Conservation (phyloP, 176 grass and related monocot species). For the Oryza australiensis region DNA sequence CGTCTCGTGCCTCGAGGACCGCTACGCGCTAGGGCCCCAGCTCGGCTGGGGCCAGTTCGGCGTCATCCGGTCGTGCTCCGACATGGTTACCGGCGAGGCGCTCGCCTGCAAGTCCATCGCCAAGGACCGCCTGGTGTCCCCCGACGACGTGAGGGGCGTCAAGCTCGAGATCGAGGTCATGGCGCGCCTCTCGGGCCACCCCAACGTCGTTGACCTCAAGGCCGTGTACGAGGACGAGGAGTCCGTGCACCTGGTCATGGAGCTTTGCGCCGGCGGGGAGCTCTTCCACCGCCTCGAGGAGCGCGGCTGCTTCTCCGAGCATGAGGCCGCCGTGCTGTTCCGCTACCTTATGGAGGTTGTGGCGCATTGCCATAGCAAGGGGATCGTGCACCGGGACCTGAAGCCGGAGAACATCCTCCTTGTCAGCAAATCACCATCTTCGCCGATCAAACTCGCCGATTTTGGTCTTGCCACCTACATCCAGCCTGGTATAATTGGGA, state of each 20-base stretch:
- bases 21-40: constrained; percentile 75
- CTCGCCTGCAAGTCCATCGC: constrained; percentile 95
- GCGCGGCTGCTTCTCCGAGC: constrained; percentile 78
- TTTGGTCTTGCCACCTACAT: constrained; percentile 91
- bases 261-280: constrained; percentile 88
- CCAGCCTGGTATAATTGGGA: constrained; percentile 56
- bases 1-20: constrained; percentile 78
- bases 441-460: constrained; percentile 81
- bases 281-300: constrained; percentile 88
- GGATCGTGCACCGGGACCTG: constrained; percentile 90
- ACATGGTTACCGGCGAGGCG: constrained; percentile 75
- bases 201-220: constrained; percentile 90
- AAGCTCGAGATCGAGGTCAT: constrained; percentile 97
- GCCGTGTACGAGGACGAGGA: constrained; percentile 90
- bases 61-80: constrained; percentile 84
- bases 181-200: constrained; percentile 84
- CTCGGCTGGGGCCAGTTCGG: constrained; percentile 97
- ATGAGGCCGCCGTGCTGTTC: constrained; percentile 70
- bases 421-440: constrained; percentile 68
- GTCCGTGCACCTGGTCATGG: constrained; percentile 93
- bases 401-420: constrained; percentile 98
- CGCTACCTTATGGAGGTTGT: constrained; percentile 87
- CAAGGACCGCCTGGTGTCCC: constrained; percentile 75
- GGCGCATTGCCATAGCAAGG: constrained; percentile 84
- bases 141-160: constrained; percentile 77